These are phyloP conservation scores for Ceratocystis papillata DNA, from an alignment of 2,329 filamentous ascomycete genomes.

Conservation along the genomic window DNA sequence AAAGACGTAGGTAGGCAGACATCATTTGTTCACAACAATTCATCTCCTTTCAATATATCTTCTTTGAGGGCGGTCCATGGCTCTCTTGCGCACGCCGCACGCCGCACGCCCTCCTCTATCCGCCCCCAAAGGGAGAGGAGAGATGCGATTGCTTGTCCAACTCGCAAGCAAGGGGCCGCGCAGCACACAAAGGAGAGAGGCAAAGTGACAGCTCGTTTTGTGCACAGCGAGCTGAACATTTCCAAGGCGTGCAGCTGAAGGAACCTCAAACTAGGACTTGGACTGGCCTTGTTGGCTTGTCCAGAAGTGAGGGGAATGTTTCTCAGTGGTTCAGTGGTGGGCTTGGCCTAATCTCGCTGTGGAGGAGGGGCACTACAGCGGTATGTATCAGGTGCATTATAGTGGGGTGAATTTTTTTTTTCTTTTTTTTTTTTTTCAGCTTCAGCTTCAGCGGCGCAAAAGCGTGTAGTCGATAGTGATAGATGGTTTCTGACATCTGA, in stretches of 20 bases:
- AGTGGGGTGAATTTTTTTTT: neutral
- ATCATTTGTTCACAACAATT: no score
- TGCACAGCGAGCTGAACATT: constrained; percentile 10
- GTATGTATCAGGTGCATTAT: neutral
- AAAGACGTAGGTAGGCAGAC: no score
- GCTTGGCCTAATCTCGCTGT: neutral
- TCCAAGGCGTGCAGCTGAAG: neutral
- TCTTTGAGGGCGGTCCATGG: no score
- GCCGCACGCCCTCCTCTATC: no score
- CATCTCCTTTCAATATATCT: no score
- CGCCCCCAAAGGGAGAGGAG: no score
- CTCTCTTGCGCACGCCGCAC: no score
- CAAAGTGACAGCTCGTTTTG: constrained; percentile 5
- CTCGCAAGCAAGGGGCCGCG: neutral
- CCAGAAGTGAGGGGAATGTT: no score
- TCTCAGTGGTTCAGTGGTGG: no score
- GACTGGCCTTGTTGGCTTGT: neutral
- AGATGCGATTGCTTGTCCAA: neutral
- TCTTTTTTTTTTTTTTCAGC: neutral
- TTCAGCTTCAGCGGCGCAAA: neutral
- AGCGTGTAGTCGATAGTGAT: neutral
- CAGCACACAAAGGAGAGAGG: neutral
- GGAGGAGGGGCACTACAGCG: neutral
- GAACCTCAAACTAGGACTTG: neutral
- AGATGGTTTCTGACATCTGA: constrained; percentile 13